Base-by-base conservation (phyloP, 2,329 filamentous ascomycete species). In the Clarireedia homoeocarpa region DNA sequence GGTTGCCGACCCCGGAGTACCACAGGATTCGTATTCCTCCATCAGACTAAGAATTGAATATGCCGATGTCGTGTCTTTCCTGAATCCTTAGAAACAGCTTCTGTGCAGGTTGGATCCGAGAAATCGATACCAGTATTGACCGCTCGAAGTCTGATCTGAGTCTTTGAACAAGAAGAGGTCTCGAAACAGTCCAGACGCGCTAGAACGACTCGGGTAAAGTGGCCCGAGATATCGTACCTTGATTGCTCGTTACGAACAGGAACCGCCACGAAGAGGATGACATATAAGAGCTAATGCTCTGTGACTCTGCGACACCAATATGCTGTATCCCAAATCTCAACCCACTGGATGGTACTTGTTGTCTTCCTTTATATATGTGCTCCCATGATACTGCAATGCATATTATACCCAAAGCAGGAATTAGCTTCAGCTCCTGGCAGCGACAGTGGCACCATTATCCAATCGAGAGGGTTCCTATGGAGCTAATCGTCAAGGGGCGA, bases 351-450 rank as follows among this genome's bases (percentile, higher is more conserved):
- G 51, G 51, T 24, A 54, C 51, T 49, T 15, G 23, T 14, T 54
- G 44, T 23, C 51, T 27, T 49, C 20, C 27, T 54, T 46, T 54
- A 54, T 54, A 48, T 48, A 49, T 40, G 42, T 54, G 36, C 51
- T n/a, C 44, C 51, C 51, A 48, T 54, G 38, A 51, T 49, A 27
- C 27, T 45, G 15, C 44, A 14, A 54, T 54, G 51, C 44, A 54
- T 9, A 5, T 20, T 20, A 24, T 6, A n/a, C 51, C 24, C 23
- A 49, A 54, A 54, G 46, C 17, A 34, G 44, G 15, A 54, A 54
- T 38, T 26, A 49, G 51, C 44, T 49, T 54, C 51, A 54, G 51
- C 51, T 53, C 30, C 44, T 48, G 12, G 36, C 4, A 10, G 7
- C 1, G 12, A 6, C 34, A 39, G 34, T 48, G 26, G n/a, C 44